Base-by-base conservation (phyloP, 2,329 filamentous ascomycete genomes). In the Penicillium expansum region DNA sequence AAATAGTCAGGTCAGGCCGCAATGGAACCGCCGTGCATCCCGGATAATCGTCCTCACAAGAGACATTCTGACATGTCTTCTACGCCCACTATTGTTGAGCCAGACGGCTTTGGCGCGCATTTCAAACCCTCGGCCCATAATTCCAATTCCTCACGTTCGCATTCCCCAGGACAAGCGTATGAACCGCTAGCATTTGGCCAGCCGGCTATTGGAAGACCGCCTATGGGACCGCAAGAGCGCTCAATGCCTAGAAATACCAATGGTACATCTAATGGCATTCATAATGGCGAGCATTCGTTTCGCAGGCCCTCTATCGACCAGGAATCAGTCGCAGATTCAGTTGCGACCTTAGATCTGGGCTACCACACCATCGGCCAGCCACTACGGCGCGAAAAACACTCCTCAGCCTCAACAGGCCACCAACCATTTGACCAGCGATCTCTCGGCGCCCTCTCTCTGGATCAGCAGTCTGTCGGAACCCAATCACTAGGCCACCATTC, bases 11-110 rank as follows among this genome's bases (percentile, higher is more conserved):
- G 33, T 30, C 24, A 16, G 20, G n/a, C 29, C 20, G 39, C 41
- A 16, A 65, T 65, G 63, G 60, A 64, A 18, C 48, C 55, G 9
- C 60, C 63, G 16, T 59, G 52, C 18, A 65, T 64, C 30, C 58
- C 56, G 11, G 62, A 64, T 44, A 41, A 60, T 43, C 60, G 60
- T n/a, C 60, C 60, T 35, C 45, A 55, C 48, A 61, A 56, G 44
- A 18, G 35, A 24, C 27, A 52, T 24, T n/a, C 51, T 8, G 53
- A 53, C 41, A 39, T 55, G 50, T 33, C 62, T 11, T 56, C 49
- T 42, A 58, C 62, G 11, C 60, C 56, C 6, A 58, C 53, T 1
- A 56, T 65, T 45, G 53, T 57, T 9, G 62, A 61, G 27, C 41
- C 43, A 18, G 48, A 24, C 20, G 51, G 43, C 51, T n/a, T 42